Conservation (phyloP, 2,329 filamentous ascomycete species). For the Hymenoscyphus salicellus region DNA sequence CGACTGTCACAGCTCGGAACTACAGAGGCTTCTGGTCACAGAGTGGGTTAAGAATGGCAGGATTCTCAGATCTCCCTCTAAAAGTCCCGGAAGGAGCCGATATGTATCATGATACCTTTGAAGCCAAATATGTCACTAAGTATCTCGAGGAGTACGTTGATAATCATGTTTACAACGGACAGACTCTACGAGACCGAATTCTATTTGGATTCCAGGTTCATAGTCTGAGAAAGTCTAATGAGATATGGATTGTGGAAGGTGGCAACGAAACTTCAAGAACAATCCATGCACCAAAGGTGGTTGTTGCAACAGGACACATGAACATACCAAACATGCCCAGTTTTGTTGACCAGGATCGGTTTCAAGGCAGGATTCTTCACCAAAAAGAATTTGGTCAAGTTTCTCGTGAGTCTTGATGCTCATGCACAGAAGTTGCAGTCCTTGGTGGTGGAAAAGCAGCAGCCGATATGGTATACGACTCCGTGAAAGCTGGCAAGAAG, state of each 20-base stretch:
- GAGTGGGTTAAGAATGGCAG: background rate
- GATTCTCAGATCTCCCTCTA: conserved; percentile 1
- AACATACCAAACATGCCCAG: conserved; percentile 31
- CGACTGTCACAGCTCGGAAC: background rate
- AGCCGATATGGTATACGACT: conserved; percentile 40
- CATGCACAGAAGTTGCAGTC: conserved; percentile 27
- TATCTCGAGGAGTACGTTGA: conserved; percentile 6
- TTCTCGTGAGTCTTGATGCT: background rate
- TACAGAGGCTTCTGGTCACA: background rate
- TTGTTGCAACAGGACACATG: conserved; percentile 1
- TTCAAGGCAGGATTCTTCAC: conserved; percentile 31
- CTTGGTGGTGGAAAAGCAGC: conserved; percentile 40
- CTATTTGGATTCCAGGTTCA: background rate
- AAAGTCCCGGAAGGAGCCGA: background rate
- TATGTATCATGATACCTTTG: background rate
- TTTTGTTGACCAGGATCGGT: conserved; percentile 19
- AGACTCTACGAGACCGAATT: background rate
- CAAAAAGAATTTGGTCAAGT: conserved; percentile 35
- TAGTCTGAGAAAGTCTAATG: background rate
- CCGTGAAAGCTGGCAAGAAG: conserved; percentile 34
- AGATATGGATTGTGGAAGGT: background rate
- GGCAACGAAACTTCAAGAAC: background rate
- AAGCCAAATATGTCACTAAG: conserved; percentile 1
- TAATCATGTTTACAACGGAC: background rate
- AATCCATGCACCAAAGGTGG: background rate